A percentile compares a stretch with the other conserved stretches of the same genome.
Conservation (phyloP, 441 rosid species). For the Populus hybrid region DNA sequence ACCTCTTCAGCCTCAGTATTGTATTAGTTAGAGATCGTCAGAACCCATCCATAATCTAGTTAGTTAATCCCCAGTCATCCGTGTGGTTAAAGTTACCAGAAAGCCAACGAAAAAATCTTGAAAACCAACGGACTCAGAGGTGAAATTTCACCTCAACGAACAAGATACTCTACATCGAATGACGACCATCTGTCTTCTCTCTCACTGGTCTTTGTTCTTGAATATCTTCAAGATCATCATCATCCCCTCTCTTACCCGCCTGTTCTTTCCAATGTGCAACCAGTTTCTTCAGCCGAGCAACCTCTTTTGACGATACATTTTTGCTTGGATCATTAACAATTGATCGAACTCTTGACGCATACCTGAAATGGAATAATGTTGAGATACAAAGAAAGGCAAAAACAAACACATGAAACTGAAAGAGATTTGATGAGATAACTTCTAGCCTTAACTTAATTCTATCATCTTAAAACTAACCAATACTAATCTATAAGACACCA, state of each 20-base stretch:
- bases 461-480: not conserved
- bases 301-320: conserved; percentile 81
- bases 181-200: conserved; percentile 52
- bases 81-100: not conserved
- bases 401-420: not conserved
- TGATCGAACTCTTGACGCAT: conserved; percentile 90
- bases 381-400: not conserved
- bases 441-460: not conserved
- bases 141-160: conserved; percentile 3
- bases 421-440: not conserved
- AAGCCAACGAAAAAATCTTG: not conserved
- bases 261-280: conserved; percentile 92
- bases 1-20: not conserved
- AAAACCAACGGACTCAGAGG: not conserved
- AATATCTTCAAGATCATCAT: conserved; percentile 82
- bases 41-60: not conserved
- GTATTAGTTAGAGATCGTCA: conserved; percentile 1
- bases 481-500: not conserved
- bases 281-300: conserved; percentile 77
- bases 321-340: conserved; percentile 90
- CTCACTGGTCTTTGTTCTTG: conserved; percentile 52
- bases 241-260: conserved; percentile 74
- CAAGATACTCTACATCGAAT: conserved; percentile 39
- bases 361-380: conserved; percentile 37
- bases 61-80: not conserved